Evolutionary conservation across 108 stramenopile species (phyloP), one percentile per base, ranked within the genome.

Genomic region (Skeletonema grethae): DNA sequence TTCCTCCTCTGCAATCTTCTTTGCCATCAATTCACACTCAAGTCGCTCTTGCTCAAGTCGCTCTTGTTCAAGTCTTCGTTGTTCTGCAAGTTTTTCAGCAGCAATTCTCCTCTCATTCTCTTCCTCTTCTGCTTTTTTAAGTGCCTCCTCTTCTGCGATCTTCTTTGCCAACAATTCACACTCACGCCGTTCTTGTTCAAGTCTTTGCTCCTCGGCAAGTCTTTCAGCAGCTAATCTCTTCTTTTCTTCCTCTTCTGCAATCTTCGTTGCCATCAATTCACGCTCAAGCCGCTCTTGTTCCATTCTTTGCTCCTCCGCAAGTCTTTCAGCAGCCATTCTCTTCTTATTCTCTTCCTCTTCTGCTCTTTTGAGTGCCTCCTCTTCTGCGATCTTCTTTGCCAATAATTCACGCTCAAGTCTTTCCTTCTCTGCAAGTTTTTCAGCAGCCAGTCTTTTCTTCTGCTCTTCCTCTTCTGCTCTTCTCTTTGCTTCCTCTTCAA

Each of bases 381-480:
- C 63, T 13, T 56, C 57, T 24, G 25, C 67, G 4, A 20, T 13
- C 61, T 61, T 62, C 58, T 67, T 60, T 18, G 45, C 55, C 12
- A 29, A 12, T 28, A 25, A 8, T 20, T 55, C 57, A 13, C 12
- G 30, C 66, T 65, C 66, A 2, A 61, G 60, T 36, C 60, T 32
- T 24, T 61, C 18, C 11, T 35, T 7, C 60, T 72, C 71, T 12
- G 71, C 48, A 11, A n/a, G 18, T 30, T 53, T 59, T 57, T 20
- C 29, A 22, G 13, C 53, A 31, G 65, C 39, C 18, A 45, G 22
- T 15, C 9, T 74, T 39, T 30, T 56, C 70, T 72, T 32, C 1
- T 31, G 22, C 75, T 69, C 67, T 36, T 38, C 61, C 57, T 43
- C 39, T 11, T 57, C 76, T 28, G 15, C 55, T 50, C 46, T 48